Evolutionary conservation across 202 grass and related monocot genomes (phyloP).

Genomic region (Carex arenaria): DNA sequence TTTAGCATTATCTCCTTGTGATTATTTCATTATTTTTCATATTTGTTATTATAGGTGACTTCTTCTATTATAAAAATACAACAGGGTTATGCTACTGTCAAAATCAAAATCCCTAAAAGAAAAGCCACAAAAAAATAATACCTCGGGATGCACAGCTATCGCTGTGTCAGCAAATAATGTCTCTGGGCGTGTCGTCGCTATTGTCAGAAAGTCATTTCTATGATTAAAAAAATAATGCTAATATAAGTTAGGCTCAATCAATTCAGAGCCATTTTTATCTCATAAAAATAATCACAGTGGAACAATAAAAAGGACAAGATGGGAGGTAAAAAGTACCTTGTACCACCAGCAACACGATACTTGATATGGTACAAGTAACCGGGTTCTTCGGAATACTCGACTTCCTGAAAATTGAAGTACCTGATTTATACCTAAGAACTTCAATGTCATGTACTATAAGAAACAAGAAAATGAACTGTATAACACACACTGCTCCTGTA

Average conservation of each 20-base stretch:
- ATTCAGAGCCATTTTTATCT: not conserved
- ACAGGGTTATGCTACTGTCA: not conserved
- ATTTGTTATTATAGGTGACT: not conserved
- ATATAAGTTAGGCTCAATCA: not conserved
- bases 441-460: not conserved
- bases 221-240: conserved; percentile 4
- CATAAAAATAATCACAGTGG: conserved; percentile 20
- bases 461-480: not conserved
- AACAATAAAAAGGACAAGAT: conserved; percentile 20
- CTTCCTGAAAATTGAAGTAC: conserved; percentile 56
- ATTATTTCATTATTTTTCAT: not conserved
- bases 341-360: conserved; percentile 89
- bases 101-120: not conserved
- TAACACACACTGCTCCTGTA: not conserved
- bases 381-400: conserved; percentile 97
- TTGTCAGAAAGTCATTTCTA: conserved; percentile 93
- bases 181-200: conserved; percentile 90
- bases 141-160: conserved; percentile 89
- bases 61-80: not conserved
- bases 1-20: not conserved
- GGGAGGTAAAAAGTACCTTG: conserved; percentile 40
- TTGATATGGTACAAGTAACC: conserved; percentile 85
- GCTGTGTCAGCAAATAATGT: conserved; percentile 98
- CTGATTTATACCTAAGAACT: not conserved
- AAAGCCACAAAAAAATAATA: conserved; percentile 22